Evolutionary conservation across 2,329 filamentous ascomycete genomes (phyloP).

Genomic region (Aureobasidium sp.): DNA sequence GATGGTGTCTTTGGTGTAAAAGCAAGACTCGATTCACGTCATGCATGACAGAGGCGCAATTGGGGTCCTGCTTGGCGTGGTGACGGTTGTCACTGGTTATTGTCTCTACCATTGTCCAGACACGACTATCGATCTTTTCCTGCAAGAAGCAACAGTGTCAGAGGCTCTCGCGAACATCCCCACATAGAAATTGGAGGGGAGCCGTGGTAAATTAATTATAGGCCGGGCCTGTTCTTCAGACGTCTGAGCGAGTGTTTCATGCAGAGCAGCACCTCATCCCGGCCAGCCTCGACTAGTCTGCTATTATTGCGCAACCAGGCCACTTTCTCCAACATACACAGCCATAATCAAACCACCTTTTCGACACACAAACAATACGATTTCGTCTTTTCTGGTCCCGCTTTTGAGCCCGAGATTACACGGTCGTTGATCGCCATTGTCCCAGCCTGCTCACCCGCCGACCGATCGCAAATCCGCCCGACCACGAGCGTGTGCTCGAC

Average conservation of each 20-base stretch:
- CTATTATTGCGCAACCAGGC: constrained; percentile 12
- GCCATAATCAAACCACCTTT: not conserved
- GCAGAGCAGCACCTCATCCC: not conserved
- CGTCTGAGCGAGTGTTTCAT: constrained; percentile 5
- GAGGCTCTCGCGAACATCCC: too few species aligned
- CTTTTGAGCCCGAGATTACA: not conserved
- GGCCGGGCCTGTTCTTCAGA: not conserved
- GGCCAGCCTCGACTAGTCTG: constrained; percentile 5
- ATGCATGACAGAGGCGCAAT: too few species aligned
- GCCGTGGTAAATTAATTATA: too few species aligned
- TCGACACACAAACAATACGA: not conserved
- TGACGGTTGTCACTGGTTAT: too few species aligned
- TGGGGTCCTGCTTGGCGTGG: too few species aligned
- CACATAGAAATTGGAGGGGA: too few species aligned
- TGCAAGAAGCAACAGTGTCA: too few species aligned
- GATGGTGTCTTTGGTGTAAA: too few species aligned
- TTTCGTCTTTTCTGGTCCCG: not conserved
- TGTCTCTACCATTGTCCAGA: too few species aligned
- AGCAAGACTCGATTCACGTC: too few species aligned
- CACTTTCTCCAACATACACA: not conserved
- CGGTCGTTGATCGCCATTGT: constrained; percentile 7
- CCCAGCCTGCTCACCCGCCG: not conserved
- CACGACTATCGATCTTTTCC: too few species aligned
- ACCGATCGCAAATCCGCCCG: constrained; percentile 4
- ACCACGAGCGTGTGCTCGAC: constrained; percentile 13